phyloP scores from a whole-genome alignment of 306 rosid genomes.

The Adenanthera pavonina region DNA sequence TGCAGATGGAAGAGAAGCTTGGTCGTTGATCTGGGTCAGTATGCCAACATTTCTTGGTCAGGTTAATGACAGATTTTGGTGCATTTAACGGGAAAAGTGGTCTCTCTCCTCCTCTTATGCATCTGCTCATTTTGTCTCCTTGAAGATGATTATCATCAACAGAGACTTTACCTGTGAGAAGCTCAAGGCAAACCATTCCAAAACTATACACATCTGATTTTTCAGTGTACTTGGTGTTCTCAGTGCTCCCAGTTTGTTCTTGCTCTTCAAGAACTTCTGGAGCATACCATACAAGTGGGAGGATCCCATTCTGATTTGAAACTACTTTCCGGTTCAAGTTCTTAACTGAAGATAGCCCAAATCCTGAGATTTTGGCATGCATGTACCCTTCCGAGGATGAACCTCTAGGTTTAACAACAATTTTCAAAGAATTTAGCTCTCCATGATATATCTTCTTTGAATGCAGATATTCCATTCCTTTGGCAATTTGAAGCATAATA shows the following conservation, averaged over 20 bases:
- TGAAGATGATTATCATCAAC: slow-evolving; percentile 92
- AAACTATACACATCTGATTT: slow-evolving; percentile 91
- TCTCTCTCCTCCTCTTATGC: slow-evolving; percentile 90
- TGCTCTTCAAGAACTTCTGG: slow-evolving; percentile 94
- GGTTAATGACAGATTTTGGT: slow-evolving; percentile 71
- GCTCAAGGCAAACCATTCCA: slow-evolving; percentile 94
- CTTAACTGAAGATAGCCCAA: slow-evolving; percentile 58
- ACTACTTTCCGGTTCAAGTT: slow-evolving; percentile 51
- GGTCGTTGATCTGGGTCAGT: slow-evolving; percentile 78
- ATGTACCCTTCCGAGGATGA: slow-evolving; percentile 66
- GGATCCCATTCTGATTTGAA: slow-evolving; percentile 64
- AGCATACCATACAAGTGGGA: slow-evolving; percentile 77
- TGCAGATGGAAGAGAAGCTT: slow-evolving; percentile 80
- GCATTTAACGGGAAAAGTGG: slow-evolving; percentile 75
- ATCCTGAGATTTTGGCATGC: slow-evolving; percentile 76
- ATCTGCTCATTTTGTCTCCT: slow-evolving; percentile 91
- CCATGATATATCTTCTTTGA: slow-evolving; percentile 76
- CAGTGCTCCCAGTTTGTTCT: slow-evolving; percentile 53
- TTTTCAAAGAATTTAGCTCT: slow-evolving; percentile 69
- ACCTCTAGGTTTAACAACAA: slow-evolving; percentile 75
- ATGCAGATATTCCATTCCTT: slow-evolving; percentile 90
- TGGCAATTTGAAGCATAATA: slow-evolving; percentile 92
- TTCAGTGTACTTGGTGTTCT: slow-evolving; percentile 61
- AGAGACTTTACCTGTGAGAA: slow-evolving; percentile 89
- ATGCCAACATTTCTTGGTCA: slow-evolving; percentile 92